Evolutionary conservation across 2,329 filamentous ascomycete species (phyloP).

Genomic region (Coccinonectria pachysandricola): DNA sequence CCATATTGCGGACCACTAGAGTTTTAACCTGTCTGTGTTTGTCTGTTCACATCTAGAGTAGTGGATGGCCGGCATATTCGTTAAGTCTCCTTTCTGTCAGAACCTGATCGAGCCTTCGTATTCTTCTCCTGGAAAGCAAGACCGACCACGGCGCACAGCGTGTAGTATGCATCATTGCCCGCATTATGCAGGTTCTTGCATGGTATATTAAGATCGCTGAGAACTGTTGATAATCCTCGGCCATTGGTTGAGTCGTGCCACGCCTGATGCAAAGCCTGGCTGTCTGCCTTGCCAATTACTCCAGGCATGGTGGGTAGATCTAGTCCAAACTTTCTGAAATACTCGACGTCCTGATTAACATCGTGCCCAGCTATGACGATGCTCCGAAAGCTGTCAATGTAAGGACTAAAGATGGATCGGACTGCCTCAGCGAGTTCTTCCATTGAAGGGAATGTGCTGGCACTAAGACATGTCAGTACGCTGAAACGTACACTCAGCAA

Average conservation of each 20-base stretch:
- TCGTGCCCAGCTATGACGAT: slow-evolving; percentile 77
- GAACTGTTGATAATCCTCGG: slow-evolving; percentile 48
- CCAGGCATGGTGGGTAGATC: slow-evolving; percentile 40
- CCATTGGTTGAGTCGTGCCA: slow-evolving; percentile 43
- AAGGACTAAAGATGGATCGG: slow-evolving; percentile 25
- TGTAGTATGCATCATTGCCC: slow-evolving; percentile 77
- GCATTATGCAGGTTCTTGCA: slow-evolving; percentile 71
- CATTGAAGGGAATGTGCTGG: slow-evolving; percentile 30
- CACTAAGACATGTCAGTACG: slow-evolving; percentile 20
- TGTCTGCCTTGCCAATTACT: slow-evolving; percentile 61
- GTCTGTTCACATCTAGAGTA: no score
- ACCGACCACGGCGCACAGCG: slow-evolving; percentile 60
- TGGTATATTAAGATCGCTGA: slow-evolving; percentile 52
- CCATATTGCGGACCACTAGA: no score
- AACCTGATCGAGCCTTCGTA: slow-evolving; percentile 8
- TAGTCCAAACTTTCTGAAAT: slow-evolving; percentile 56
- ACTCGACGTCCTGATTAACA: slow-evolving; percentile 54
- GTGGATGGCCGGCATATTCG: no score
- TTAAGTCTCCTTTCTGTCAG: slow-evolving; percentile 5
- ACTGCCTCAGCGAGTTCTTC: slow-evolving; percentile 26
- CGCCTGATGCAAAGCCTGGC: slow-evolving; percentile 57
- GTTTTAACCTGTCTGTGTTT: no score
- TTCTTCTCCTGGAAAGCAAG: slow-evolving; percentile 19
- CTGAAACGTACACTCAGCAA: neutral
- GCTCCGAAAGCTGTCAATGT: slow-evolving; percentile 28